Percentiles rank a stretch among this genome's conserved stretches.
Conservation (phyloP, 2,329 filamentous ascomycete species). For the Colletotrichum brevisporum region DNA sequence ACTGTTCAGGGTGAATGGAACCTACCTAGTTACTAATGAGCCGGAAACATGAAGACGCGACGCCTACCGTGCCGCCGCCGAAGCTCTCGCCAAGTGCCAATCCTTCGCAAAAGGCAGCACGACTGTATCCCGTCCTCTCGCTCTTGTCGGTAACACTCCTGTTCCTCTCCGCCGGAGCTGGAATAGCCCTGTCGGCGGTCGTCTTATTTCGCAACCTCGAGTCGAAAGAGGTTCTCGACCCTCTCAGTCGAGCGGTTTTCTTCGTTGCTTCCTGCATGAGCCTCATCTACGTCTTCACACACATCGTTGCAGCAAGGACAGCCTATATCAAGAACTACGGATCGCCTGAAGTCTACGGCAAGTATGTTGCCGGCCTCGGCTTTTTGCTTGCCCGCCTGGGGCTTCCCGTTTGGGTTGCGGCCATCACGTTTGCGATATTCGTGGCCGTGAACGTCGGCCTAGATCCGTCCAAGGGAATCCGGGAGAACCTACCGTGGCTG, state of each 20-base stretch:
- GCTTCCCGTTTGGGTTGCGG: constrained; percentile 29
- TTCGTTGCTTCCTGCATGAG: constrained; percentile 36
- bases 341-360: constrained; percentile 8
- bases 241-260: constrained; percentile 34
- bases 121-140: constrained; percentile 28
- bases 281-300: constrained; percentile 27
- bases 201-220: constrained; percentile 26
- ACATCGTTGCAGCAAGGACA: constrained; percentile 12
- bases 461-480: constrained; percentile 29
- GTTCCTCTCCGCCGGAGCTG: constrained; percentile 24
- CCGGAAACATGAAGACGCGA: constrained; percentile 31
- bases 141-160: constrained; percentile 23
- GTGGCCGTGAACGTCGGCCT: constrained; percentile 33
- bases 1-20: constrained; percentile 21
- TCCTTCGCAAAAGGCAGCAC: constrained; percentile 9
- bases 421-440: constrained; percentile 31
- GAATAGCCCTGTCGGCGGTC: constrained; percentile 26
- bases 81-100: neutral
- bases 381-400: constrained; percentile 31
- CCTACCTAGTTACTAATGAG: constrained; percentile 27
- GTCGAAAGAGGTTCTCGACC: constrained; percentile 27
- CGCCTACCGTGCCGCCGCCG: constrained; percentile 35
- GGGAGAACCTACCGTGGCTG: constrained; percentile 28
- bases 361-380: constrained; percentile 26
- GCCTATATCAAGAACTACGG: constrained; percentile 16